Conservation (phyloP, 768 basidiomycete species). For the Boletus rubropictus region DNA sequence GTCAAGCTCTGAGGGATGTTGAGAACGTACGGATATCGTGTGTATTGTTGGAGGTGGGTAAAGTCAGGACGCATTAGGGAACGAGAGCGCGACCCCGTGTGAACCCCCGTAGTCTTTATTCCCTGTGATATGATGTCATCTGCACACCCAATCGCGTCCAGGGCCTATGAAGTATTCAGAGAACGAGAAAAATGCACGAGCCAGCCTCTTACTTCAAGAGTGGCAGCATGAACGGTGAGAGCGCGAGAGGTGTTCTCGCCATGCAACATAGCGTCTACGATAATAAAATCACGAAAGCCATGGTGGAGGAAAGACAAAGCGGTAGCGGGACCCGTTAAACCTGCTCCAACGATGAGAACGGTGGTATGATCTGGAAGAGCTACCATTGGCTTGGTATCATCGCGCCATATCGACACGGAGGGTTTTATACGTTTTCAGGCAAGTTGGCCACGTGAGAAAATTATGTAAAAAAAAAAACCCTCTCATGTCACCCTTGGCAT, state of each 20-base stretch:
- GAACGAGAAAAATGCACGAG: conserved; percentile 9
- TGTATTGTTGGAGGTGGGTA: conserved; percentile 33
- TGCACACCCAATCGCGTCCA: conserved; percentile 41
- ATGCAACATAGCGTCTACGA: conserved; percentile 37
- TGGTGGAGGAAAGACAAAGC: conserved; percentile 42
- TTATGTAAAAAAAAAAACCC: too few species aligned
- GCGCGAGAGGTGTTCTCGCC: conserved; percentile 40
- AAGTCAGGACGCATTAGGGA: conserved; percentile 30
- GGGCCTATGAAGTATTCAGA: conserved; percentile 36
- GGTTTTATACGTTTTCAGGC: too few species aligned
- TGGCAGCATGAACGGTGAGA: conserved; percentile 44
- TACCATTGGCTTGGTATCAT: too few species aligned
- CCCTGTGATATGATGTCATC: conserved; percentile 36
- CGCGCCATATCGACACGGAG: too few species aligned
- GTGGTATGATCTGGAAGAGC: conserved; percentile 27
- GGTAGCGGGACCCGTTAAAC: conserved; percentile 43
- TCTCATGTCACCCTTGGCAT: too few species aligned
- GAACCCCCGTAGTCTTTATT: conserved; percentile 25
- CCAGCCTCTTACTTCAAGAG: conserved; percentile 39
- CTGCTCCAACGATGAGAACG: conserved; percentile 47
- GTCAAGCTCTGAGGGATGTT: conserved; percentile 41
- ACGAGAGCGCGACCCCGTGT: conserved; percentile 28
- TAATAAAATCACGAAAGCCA: conserved; percentile 36
- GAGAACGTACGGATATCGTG: conserved; percentile 39
- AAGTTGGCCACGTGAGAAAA: too few species aligned